phyloP scores from a whole-genome alignment of 2,329 filamentous ascomycete species.

The Xylaria polymorpha region DNA sequence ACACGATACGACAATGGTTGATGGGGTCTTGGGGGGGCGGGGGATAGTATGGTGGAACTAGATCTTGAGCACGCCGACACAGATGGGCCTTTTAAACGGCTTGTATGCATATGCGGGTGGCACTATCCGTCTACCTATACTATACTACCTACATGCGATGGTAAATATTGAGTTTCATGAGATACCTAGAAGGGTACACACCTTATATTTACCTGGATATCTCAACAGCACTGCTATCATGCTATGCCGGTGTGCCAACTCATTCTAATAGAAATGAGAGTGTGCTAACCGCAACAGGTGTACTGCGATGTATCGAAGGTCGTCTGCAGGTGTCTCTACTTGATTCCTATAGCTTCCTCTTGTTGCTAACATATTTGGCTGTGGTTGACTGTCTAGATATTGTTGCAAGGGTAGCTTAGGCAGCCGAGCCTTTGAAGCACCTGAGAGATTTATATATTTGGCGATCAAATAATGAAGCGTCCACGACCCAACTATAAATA shows the following conservation, averaged over 20 bases:
- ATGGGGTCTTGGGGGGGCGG: too few species aligned
- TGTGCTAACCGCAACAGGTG: background rate
- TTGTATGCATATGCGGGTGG: background rate
- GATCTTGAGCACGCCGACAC: background rate
- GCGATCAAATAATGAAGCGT: too few species aligned
- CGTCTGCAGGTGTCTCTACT: background rate
- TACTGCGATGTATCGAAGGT: background rate
- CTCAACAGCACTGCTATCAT: background rate
- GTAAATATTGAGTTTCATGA: background rate
- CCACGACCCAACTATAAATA: too few species aligned
- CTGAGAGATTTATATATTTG: too few species aligned
- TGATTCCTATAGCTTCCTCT: background rate
- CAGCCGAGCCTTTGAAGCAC: too few species aligned
- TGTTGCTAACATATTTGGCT: background rate
- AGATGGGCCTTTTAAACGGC: background rate
- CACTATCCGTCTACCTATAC: background rate
- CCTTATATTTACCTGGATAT: background rate
- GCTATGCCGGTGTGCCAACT: background rate
- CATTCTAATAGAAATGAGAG: background rate
- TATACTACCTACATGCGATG: background rate
- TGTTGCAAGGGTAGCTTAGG: too few species aligned
- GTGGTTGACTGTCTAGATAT: too few species aligned
- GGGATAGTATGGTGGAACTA: background rate
- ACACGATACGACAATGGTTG: background rate
- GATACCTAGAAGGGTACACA: background rate